Percentiles rank a stretch among this genome's conserved stretches.
Conservation (phyloP, 1,139 yeast species). For the Candida gigantensis region DNA sequence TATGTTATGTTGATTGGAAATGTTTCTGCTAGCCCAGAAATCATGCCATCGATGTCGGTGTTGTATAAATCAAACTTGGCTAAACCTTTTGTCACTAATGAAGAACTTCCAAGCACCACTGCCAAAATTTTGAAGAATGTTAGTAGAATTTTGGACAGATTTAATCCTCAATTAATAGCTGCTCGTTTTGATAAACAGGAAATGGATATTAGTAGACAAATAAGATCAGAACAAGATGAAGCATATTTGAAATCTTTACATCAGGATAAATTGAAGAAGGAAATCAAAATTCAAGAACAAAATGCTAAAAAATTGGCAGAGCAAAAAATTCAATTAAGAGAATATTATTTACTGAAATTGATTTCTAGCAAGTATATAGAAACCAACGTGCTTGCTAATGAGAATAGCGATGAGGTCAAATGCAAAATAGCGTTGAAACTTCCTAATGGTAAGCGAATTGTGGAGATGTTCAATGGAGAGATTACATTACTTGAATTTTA, state of each 20-base stretch:
- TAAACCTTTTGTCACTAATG: constrained; percentile 22
- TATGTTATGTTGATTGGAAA: constrained; percentile 49
- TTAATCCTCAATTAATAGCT: constrained; percentile 53
- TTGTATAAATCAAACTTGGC: constrained; percentile 43
- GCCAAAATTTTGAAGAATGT: constrained; percentile 36
- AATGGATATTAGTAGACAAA: constrained; percentile 48
- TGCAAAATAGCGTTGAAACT: constrained; percentile 40
- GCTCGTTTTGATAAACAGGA: constrained; percentile 55
- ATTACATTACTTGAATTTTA: constrained; percentile 63
- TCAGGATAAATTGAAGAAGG: constrained; percentile 42
- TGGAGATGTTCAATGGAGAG: constrained; percentile 52
- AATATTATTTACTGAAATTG: constrained; percentile 19
- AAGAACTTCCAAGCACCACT: constrained; percentile 20
- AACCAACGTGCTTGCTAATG: constrained; percentile 7
- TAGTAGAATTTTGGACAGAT: constrained; percentile 37
- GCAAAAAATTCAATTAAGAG: constrained; percentile 15
- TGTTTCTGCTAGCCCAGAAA: constrained; percentile 49
- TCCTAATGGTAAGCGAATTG: constrained; percentile 61
- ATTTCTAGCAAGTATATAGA: constrained; percentile 17
- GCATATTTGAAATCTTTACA: constrained; percentile 55
- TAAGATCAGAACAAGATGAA: constrained; percentile 58
- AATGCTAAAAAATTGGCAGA: constrained; percentile 17
- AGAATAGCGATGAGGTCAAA: constrained; percentile 12
- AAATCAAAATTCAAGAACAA: constrained; percentile 33
- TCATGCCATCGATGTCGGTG: constrained; percentile 56